Base-by-base conservation (phyloP, 1,139 yeast genomes). In the Chernovozyma aurita region DNA sequence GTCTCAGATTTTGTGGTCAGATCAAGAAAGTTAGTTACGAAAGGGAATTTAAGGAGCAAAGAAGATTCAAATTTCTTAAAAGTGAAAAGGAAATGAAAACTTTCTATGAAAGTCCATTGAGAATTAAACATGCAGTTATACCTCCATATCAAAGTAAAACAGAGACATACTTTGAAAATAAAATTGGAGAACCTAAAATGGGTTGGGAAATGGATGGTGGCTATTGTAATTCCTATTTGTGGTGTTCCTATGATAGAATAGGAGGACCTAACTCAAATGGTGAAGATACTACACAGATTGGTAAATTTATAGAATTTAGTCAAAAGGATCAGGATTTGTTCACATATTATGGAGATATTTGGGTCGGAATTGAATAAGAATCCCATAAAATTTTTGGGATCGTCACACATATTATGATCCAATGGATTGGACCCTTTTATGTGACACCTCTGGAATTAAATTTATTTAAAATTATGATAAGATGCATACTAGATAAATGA, bases 191-290 rank as follows among this genome's bases (percentile, higher is more conserved):
- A 37, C 67, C 67, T 22, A 45, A 44, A 24, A 45, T 47, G 41
- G 65, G 61, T 8, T 61, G 67, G 67, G 32, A 36, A 18, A 59
- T 59, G 62, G 59, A 54, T 18, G 38, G 29, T 31, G 47, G 42
- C 14, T 67, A 67, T 37, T 69, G 76, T 53, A 59, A 59, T 24
- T 57, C 64, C 11, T 69, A 70, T 41, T 48, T 67, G 30, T 70
- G 73, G 67, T 70, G 76, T 58, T 73, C 70, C 1, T 69, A 65
- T 45, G 65, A 69, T 28, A 43, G 52, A 13, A 55, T 69, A 38
- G 75, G 75, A 30, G 74, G 67, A 2, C 43, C 31, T 3, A 49
- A 56, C 3, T 31, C 38, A 5, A 47, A 46, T 24, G 62, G 57
- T 4, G 37, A 31, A 4, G 61, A 57, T 31, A 59, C 52, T 36